phyloP scores from a whole-genome alignment of 2,329 filamentous ascomycete genomes.

The Alternaria sp. region DNA sequence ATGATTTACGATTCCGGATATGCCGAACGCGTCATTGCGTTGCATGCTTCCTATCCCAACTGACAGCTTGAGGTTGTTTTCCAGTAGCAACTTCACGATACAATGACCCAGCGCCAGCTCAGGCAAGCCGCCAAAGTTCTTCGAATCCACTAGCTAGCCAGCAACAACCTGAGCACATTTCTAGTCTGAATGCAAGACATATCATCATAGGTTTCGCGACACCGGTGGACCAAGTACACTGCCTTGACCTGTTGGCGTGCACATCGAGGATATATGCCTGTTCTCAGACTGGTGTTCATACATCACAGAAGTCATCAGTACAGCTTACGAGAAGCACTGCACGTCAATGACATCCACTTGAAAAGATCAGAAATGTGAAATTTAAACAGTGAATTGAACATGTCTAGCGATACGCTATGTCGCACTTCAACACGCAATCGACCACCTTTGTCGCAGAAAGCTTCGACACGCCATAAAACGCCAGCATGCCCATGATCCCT shows the following conservation, averaged over 20 bases:
- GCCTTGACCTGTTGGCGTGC: background rate
- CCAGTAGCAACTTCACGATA: background rate
- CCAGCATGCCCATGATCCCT: conserved; percentile 40
- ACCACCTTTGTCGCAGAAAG: conserved; percentile 35
- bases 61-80: background rate
- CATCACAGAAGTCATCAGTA: background rate
- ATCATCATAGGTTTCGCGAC: background rate
- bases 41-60: background rate
- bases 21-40: background rate
- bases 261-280: background rate
- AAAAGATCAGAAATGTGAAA: conserved; percentile 20
- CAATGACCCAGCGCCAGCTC: background rate
- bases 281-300: background rate
- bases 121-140: background rate
- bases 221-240: background rate
- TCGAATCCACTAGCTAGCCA: background rate
- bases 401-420: conserved; percentile 25
- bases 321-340: background rate
- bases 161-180: background rate
- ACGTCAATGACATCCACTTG: background rate
- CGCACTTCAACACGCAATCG: conserved; percentile 30
- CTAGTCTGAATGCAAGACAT: background rate
- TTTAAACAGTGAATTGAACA: conserved; percentile 29
- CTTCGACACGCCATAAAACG: conserved; percentile 40
- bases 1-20: background rate